Percentiles rank a stretch among this genome's conserved stretches.
These are phyloP conservation scores for Cupressus sempervirens DNA, from an alignment of 75 land plant genomes.

Conservation along the genomic window DNA sequence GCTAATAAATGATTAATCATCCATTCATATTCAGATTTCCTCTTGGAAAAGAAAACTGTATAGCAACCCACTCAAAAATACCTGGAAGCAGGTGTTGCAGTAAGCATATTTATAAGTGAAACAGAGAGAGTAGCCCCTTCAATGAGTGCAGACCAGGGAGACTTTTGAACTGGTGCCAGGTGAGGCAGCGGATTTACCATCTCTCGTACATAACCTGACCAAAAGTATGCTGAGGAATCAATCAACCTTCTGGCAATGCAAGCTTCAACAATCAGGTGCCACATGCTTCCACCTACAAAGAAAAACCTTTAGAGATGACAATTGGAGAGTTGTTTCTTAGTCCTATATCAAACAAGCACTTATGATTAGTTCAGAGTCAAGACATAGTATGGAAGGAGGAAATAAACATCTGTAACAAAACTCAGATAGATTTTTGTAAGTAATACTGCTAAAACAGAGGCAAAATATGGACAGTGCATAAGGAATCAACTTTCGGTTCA, in stretches of 20 bases:
- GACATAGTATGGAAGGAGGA: not conserved
- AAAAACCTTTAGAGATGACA: not conserved
- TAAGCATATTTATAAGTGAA: constrained; percentile 38
- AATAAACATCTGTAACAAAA: not conserved
- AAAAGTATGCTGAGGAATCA: constrained; percentile 78
- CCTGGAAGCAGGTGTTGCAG: constrained; percentile 82
- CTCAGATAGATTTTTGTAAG: not conserved
- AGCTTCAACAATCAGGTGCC: constrained; percentile 82
- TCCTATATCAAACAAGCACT: not conserved
- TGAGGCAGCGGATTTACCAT: constrained; percentile 17
- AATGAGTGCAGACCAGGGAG: constrained; percentile 80
- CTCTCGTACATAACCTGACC: constrained; percentile 64
- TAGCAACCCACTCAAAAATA: constrained; percentile 19
- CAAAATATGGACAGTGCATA: not conserved
- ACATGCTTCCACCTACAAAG: constrained; percentile 72
- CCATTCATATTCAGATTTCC: not conserved
- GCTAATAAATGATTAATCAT: not conserved
- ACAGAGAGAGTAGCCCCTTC: constrained; percentile 62
- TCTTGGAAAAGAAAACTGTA: not conserved
- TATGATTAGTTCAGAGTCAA: too few species aligned
- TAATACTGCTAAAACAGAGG: not conserved
- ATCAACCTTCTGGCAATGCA: constrained; percentile 80
- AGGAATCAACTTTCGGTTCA: not conserved
- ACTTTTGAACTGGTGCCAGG: constrained; percentile 26
- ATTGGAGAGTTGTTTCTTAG: not conserved